phyloP scores from a whole-genome alignment of 2,329 filamentous ascomycete species.

The Ampelomyces quisqualis region DNA sequence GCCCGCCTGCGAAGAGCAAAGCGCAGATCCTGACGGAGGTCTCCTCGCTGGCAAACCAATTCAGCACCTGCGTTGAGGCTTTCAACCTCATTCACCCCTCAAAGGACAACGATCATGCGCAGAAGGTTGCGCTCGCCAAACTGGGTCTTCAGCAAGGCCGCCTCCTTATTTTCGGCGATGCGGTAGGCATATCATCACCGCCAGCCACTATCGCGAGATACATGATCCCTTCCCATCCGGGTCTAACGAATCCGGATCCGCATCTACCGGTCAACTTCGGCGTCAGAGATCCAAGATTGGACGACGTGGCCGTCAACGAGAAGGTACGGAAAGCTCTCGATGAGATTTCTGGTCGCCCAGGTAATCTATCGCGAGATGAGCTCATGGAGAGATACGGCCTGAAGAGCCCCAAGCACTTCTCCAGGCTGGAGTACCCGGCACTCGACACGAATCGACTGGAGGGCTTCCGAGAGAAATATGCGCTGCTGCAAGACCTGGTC shows the following conservation, averaged over 20 bases:
- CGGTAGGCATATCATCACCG: conserved; percentile 49
- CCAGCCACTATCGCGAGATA: conserved; percentile 47
- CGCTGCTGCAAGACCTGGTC: conserved; percentile 45
- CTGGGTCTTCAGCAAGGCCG: conserved; percentile 52
- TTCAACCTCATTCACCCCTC: conserved; percentile 50
- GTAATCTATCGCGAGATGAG: conserved; percentile 43
- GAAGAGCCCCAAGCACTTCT: conserved; percentile 47
- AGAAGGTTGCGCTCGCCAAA: conserved; percentile 48
- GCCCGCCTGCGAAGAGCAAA: conserved; percentile 25
- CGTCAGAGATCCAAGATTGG: conserved; percentile 46
- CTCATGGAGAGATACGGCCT: conserved; percentile 51
- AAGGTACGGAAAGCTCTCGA: conserved; percentile 46
- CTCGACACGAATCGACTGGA: conserved; percentile 50
- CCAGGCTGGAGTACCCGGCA: conserved; percentile 41
- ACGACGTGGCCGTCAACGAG: conserved; percentile 42
- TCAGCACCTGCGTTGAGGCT: conserved; percentile 51
- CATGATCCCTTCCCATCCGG: conserved; percentile 49
- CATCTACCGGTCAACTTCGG: conserved; percentile 50
- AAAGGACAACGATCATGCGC: conserved; percentile 46
- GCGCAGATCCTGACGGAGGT: conserved; percentile 44
- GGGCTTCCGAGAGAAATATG: conserved; percentile 49
- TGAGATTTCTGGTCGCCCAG: conserved; percentile 49
- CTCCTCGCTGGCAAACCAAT: conserved; percentile 47
- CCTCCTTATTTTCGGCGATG: conserved; percentile 52
- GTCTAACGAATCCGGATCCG: conserved; percentile 48